Conservation (phyloP, 1,139 yeast genomes). For the Saccharomyces hybrid region DNA sequence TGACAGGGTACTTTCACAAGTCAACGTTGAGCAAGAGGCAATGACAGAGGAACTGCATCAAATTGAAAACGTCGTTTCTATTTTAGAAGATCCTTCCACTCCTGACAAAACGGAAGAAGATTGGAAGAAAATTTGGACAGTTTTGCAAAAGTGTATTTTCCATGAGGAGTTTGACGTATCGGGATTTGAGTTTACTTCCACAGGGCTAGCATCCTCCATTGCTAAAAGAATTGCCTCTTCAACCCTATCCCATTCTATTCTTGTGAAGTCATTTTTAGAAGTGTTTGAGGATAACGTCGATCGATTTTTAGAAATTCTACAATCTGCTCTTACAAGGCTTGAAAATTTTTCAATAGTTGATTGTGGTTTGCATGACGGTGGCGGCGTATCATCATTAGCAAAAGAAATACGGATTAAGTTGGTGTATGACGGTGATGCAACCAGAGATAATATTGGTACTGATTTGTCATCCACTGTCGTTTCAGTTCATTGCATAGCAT, state of each 20-base stretch:
- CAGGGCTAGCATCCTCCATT: conserved; percentile 53
- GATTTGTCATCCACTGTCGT: conserved; percentile 42
- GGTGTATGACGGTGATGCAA: conserved; percentile 27
- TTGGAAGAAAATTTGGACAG: conserved; percentile 45
- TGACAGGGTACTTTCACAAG: conserved; percentile 8
- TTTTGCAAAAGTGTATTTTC: conserved; percentile 34
- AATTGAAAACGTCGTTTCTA: conserved; percentile 16
- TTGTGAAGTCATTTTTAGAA: conserved; percentile 36
- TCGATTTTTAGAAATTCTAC: conserved; percentile 48
- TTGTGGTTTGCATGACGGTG: conserved; percentile 38
- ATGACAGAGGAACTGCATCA: conserved; percentile 27
- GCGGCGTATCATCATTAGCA: conserved; percentile 55
- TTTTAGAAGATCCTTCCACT: conserved; percentile 10
- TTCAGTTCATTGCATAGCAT: conserved; percentile 85
- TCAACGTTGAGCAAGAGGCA: conserved; percentile 20
- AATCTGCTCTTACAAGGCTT: conserved; percentile 65
- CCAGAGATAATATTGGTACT: conserved; percentile 31
- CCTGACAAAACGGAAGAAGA: conserved; percentile 30
- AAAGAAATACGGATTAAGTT: conserved; percentile 62
- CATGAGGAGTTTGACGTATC: conserved; percentile 40
- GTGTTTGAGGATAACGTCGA: conserved; percentile 41
- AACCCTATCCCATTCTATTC: conserved; percentile 6
- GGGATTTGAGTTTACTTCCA: conserved; percentile 67
- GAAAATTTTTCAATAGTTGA: conserved; percentile 71
- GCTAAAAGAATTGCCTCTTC: conserved; percentile 34